These are phyloP conservation scores for Leishmania amazonensis DNA, from an alignment of 208 protist genomes.

Conservation along the genomic window DNA sequence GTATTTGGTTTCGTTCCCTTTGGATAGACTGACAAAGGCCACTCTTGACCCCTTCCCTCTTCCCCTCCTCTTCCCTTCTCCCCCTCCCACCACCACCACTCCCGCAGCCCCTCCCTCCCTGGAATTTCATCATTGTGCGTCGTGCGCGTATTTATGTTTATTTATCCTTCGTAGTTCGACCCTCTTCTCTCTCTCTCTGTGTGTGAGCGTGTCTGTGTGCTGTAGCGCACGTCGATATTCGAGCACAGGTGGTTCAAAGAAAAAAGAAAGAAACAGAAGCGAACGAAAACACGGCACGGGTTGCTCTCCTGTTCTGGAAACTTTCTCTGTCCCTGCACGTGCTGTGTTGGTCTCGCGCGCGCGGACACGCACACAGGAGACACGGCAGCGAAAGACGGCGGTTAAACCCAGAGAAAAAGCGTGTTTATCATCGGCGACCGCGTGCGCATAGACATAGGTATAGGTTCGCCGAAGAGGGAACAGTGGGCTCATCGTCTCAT, in stretches of 20 bases:
- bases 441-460: neutral
- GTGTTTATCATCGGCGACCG: neutral
- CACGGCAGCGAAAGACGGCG: neutral
- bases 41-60: neutral
- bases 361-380: neutral
- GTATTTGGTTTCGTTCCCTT: neutral
- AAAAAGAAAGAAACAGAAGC: neutral
- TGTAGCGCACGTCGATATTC: neutral
- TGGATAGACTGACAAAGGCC: neutral
- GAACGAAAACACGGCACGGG: neutral
- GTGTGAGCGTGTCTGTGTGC: neutral
- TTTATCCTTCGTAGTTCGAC: neutral
- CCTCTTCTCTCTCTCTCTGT: neutral
- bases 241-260: neutral
- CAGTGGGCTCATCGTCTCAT: neutral
- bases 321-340: neutral
- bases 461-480: neutral
- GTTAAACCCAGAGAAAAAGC: neutral
- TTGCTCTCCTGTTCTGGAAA: neutral
- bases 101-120: neutral
- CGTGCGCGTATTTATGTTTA: neutral
- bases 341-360: neutral
- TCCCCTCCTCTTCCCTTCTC: neutral
- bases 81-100: neutral
- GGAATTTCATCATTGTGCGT: neutral